These are phyloP conservation scores for cucumber (Cucumis sativus) DNA, from an alignment of 306 rosid species.

Conservation along the genomic window Cucumber_9930_V3 NC_026655.2:31262001-31262500, in stretches of 20 bases:
- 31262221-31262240: not conserved
- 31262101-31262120: not conserved
- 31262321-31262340: not conserved
- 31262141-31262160: not conserved
- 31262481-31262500: no score
- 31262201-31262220: not conserved
- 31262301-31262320: not conserved
- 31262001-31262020: not conserved
- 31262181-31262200: not conserved
- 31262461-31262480: no score
- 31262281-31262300: not conserved
- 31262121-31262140: not conserved
- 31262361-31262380: no score
- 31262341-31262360: no score
- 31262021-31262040: not conserved
- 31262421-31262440: no score
- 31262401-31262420: no score
- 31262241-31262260: not conserved
- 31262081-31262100: not conserved
- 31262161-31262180: not conserved
- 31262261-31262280: not conserved
- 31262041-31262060: not conserved
- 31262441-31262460: no score
- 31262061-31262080: not conserved
- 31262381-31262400: no score